Evolutionary conservation across 2,329 filamentous ascomycete genomes (phyloP).

Genomic region (Xylariaceae sp.): DNA sequence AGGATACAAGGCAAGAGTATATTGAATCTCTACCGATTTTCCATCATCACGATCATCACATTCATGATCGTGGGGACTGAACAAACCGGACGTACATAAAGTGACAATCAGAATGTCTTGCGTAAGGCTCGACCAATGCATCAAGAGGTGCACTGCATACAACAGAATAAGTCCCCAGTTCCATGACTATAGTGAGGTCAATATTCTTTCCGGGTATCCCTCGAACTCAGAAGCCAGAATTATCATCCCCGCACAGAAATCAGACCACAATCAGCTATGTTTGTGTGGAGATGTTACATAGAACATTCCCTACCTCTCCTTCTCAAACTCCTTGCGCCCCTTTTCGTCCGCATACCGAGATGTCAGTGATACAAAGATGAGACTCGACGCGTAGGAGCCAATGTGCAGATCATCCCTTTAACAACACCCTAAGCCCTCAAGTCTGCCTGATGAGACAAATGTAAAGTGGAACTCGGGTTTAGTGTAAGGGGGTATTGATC

Average conservation of each 20-base stretch:
- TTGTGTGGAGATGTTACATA: neutral
- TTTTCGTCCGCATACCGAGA: neutral
- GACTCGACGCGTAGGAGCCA: neutral
- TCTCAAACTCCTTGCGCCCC: neutral
- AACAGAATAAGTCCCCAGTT: neutral
- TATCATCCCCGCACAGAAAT: no score
- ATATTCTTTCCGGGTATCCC: neutral
- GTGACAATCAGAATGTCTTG: neutral
- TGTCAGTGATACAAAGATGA: neutral
- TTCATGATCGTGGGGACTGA: neutral
- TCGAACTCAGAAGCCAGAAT: neutral
- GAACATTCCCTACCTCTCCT: neutral
- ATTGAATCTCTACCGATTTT: constrained; percentile 28
- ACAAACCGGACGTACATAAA: neutral
- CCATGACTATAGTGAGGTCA: neutral
- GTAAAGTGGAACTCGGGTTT: neutral
- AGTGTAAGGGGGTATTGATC: neutral
- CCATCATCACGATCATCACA: neutral
- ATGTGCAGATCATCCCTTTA: neutral
- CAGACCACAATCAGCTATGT: no score
- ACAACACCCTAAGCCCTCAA: neutral
- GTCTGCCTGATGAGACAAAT: no score
- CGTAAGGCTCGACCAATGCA: no score
- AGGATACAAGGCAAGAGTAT: constrained; percentile 70
- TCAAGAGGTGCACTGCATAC: neutral